These are phyloP conservation scores for Talaromyces atroroseus DNA, from an alignment of 2,329 filamentous ascomycete genomes.

Conservation along the genomic window DNA sequence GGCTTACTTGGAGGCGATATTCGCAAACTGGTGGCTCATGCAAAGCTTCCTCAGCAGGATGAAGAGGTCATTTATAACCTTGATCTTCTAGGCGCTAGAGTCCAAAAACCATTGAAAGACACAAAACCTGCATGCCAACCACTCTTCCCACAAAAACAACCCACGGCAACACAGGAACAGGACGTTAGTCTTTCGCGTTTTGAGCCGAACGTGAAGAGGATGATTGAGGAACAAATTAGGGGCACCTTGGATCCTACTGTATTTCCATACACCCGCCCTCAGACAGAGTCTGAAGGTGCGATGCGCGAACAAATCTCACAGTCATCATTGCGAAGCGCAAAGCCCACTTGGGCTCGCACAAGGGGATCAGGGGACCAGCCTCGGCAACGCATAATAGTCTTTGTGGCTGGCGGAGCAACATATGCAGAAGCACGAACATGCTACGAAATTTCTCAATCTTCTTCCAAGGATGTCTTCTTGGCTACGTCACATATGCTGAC, in stretches of 20 bases:
- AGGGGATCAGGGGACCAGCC: constrained; percentile 71
- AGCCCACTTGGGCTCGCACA: constrained; percentile 90
- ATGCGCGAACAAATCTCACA: constrained; percentile 51
- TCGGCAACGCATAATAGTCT: constrained; percentile 83
- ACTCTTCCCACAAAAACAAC: constrained; percentile 65
- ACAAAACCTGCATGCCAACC: constrained; percentile 59
- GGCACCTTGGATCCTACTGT: constrained; percentile 60
- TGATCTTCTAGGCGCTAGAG: constrained; percentile 71
- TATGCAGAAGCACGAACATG: constrained; percentile 85
- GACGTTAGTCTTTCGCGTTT: constrained; percentile 85
- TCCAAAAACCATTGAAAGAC: constrained; percentile 71
- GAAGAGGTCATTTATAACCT: constrained; percentile 68
- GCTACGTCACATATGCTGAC: constrained; percentile 89
- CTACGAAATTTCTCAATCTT: constrained; percentile 73
- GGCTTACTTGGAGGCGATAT: constrained; percentile 81
- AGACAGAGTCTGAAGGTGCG: constrained; percentile 40
- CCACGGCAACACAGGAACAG: constrained; percentile 54
- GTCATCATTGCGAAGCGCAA: constrained; percentile 79
- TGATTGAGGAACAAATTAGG: constrained; percentile 69
- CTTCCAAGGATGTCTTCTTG: constrained; percentile 77
- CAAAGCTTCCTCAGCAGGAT: constrained; percentile 69
- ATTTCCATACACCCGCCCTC: constrained; percentile 68
- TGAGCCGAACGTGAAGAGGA: constrained; percentile 71
- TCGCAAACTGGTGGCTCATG: constrained; percentile 75
- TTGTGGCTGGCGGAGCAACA: constrained; percentile 91